Base-by-base conservation (phyloP, 2,329 filamentous ascomycete species). In the Fusarium hostae region DNA sequence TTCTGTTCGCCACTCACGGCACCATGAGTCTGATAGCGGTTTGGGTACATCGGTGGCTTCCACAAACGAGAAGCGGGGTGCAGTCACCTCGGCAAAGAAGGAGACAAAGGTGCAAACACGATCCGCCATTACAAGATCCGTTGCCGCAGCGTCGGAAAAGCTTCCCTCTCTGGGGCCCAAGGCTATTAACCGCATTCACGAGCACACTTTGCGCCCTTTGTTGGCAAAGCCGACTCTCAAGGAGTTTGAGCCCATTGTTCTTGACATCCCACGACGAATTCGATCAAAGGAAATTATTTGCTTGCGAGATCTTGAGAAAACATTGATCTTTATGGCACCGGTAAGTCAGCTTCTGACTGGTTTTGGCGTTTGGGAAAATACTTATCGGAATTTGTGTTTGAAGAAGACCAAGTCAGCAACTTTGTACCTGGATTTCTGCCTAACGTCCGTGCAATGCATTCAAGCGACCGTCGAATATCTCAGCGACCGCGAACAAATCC, bases 251-350 rank as follows among this genome's bases (percentile, higher is more conserved):
- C 86, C 91, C 52, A 89, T 97, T 76, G 87, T 97, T 71, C 86
- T 92, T 74, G 91, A 93, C 81, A 90, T 94, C 72, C 94, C 94
- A 51, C 87, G 88, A 80, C 92, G 92, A 78, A 96, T 97, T 79
- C 89, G 90, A 78, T 89, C 91, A 79, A 95, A 94, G 82, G 90
- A 96, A 77, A 96, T 98, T 78, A 90, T 93, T 80, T 97, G 93
- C 84, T 89, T 98, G 60, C 91, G 95, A 81, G 95, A 98, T 82
- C 88, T 98, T 54, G 95, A 98, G 83, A 97, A 97, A 88, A 95
- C 92, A 13, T 86, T 98, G 68, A 89, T 98, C 78, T 94, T 95
- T 82, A 90, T 95, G 81, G 94, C 95, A 85, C 94, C 94, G 81
- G 95, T 98, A 92, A 97, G 95, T 97, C 82, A 86, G 79, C 79